phyloP scores from a whole-genome alignment of 345 rosid species.

The Moricandia moricandioides region DNA sequence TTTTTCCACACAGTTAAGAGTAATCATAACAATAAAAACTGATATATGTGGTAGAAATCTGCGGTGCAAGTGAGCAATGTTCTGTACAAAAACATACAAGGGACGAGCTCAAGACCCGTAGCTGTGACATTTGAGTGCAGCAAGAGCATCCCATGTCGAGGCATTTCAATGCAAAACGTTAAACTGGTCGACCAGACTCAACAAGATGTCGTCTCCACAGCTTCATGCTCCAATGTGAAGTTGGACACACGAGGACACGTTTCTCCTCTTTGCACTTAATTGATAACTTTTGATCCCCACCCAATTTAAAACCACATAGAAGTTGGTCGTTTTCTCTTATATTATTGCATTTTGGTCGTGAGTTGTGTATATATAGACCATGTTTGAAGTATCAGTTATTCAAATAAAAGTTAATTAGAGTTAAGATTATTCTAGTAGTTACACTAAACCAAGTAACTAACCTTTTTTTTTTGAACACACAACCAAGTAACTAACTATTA shows the following conservation, averaged over 20 bases:
- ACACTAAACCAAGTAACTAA: neutral
- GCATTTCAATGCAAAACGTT: conserved; percentile 56
- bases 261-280: conserved; percentile 52
- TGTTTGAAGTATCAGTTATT: neutral
- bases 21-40: neutral
- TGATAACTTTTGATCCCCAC: conserved; percentile 19
- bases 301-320: neutral
- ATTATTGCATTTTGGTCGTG: conserved; percentile 1
- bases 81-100: conserved; percentile 62
- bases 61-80: conserved; percentile 79
- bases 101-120: conserved; percentile 64
- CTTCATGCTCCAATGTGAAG: conserved; percentile 60
- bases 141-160: conserved; percentile 50
- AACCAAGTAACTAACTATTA: neutral
- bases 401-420: neutral
- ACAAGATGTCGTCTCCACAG: conserved; percentile 38
- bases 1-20: neutral
- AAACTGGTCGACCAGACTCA: conserved; percentile 23
- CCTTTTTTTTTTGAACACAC: too few species aligned
- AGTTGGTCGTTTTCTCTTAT: neutral
- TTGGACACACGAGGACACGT: conserved; percentile 42
- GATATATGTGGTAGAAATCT: conserved; percentile 44
- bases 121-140: conserved; percentile 75
- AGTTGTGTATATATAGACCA: conserved; percentile 5
- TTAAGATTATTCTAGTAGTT: neutral